These are phyloP conservation scores for Cicer arietinum DNA, from an alignment of 306 rosid genomes.

Conservation along the genomic window DNA sequence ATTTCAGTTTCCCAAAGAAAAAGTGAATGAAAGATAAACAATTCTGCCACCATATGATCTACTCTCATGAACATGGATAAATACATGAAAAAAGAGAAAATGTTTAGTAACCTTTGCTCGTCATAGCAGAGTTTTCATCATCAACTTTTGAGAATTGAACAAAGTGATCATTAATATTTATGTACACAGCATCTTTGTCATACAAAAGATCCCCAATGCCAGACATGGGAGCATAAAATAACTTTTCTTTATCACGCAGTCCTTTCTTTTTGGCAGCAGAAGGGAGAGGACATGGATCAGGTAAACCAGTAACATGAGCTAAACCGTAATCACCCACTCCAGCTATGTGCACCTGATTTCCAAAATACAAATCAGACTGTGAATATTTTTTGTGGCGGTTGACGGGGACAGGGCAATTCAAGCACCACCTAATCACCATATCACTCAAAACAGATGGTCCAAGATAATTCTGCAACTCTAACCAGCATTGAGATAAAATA, in stretches of 20 bases:
- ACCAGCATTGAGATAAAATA: constrained; percentile 12
- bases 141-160: constrained; percentile 80
- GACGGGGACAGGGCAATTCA: constrained; percentile 21
- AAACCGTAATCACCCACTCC: constrained; percentile 91
- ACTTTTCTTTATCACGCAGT: constrained; percentile 86
- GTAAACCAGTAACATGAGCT: constrained; percentile 63
- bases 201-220: constrained; percentile 94
- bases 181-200: constrained; percentile 94
- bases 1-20: constrained; percentile 30
- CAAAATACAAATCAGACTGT: constrained; percentile 41
- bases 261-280: constrained; percentile 99
- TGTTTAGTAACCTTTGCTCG: constrained; percentile 58
- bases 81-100: constrained; percentile 5
- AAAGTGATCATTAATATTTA: constrained; percentile 83
- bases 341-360: constrained; percentile 86
- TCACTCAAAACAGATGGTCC: constrained; percentile 24
- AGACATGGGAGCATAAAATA: constrained; percentile 96
- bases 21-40: constrained; percentile 26
- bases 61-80: neutral
- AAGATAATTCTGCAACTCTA: constrained; percentile 27
- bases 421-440: constrained; percentile 4
- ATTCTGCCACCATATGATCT: constrained; percentile 26
- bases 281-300: constrained; percentile 97
- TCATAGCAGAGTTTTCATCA: constrained; percentile 57
- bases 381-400: neutral